Evolutionary conservation across 2,329 filamentous ascomycete species (phyloP), one percentile per base, ranked within the genome.

Genomic region (Cadophora sp.): DNA sequence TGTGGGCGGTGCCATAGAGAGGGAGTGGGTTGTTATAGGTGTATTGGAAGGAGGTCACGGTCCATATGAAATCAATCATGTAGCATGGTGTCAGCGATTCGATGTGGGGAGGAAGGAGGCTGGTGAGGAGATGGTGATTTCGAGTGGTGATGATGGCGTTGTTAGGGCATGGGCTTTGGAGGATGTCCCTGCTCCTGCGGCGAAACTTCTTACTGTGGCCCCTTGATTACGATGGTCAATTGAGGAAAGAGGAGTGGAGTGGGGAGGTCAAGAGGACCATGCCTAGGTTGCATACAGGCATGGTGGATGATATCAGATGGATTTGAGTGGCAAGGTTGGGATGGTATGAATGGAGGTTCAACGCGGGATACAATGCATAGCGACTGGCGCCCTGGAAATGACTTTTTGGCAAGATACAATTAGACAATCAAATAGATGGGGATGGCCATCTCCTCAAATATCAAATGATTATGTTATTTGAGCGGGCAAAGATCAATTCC

Each of bases 1-100:
- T 2, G 73, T 76, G 16, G 74, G 76, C 2, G 75, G 73, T 19
- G 74, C 58, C 4, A 71, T 76, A 9, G 75, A 76, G 55, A 87
- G 85, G 0, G 85, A 87, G 68, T 98, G 96, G 96, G 83, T 84
- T 7, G 80, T 95, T 3, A 76, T 97, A 19, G 87, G 89, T 0
- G 86, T 87, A n/a, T 77, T 92, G 1, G 84, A 90, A 59, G 90
- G 90, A 40, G 92, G 91, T 1, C 96, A 99, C 78, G 94, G 93
- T 0, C 92, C 97, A 2, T 97, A 95, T 77, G 96, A 99, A 80
- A 86, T 98, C 71, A 99, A 99, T 76, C 94, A 97, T 79, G 86
- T 96, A 60, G 89, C 88, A 1, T 99, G 96, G 96, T 94, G 93
- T 72, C 87, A 86, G 74, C 85, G 94, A 67, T 91, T 88, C 67